Evolutionary conservation across 1,139 yeast genomes (phyloP).

Genomic region (Scheffersomyces titani): DNA sequence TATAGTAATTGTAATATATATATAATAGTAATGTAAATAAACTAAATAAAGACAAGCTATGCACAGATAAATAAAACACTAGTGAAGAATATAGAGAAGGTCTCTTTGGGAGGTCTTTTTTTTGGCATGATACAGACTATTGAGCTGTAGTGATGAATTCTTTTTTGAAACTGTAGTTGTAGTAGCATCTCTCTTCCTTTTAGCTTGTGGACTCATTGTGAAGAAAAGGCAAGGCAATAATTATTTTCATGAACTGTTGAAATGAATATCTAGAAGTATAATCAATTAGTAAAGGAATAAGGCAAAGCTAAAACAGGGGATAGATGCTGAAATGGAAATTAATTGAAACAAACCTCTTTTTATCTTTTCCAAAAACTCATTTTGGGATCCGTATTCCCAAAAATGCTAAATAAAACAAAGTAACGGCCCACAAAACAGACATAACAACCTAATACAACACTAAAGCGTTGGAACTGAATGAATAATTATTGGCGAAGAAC

Average conservation of each 20-base stretch:
- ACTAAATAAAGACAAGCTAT: not conserved
- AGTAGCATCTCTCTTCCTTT: too few relatives aligned
- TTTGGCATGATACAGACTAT: too few relatives aligned
- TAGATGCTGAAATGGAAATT: not conserved
- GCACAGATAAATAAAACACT: not conserved
- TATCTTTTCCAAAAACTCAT: not conserved
- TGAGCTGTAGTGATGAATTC: too few relatives aligned
- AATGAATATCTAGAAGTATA: not conserved
- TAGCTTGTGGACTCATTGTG: too few relatives aligned
- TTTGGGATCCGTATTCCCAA: constrained; percentile 1
- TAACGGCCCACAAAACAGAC: not conserved
- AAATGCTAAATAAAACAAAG: not conserved
- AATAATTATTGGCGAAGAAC: not conserved
- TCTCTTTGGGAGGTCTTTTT: too few relatives aligned
- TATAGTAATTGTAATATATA: not conserved
- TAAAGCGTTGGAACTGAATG: not conserved
- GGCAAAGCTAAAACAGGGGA: not conserved
- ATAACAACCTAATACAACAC: not conserved
- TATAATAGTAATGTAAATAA: constrained; percentile 1
- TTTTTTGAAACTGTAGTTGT: too few relatives aligned
- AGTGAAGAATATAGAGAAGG: too few relatives aligned
- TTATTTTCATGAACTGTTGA: not conserved
- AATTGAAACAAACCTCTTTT: not conserved
- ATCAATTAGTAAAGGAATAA: not conserved
- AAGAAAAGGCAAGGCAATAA: not conserved